Conservation (phyloP, 202 grass and related monocot genomes). For the Sporobolus alterniflorus region DNA sequence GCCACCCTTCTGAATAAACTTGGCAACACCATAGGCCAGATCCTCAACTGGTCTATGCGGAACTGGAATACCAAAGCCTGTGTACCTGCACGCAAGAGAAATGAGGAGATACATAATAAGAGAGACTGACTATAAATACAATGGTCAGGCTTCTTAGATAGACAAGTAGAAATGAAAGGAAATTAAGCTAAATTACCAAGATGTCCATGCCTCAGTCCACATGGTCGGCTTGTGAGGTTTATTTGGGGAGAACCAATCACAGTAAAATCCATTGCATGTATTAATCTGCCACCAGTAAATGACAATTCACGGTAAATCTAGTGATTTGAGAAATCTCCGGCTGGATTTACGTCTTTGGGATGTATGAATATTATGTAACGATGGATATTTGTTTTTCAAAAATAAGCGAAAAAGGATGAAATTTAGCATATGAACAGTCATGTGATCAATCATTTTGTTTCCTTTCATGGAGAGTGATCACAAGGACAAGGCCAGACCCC, state of each 20-base stretch:
- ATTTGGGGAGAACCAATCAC: slow-evolving; percentile 89
- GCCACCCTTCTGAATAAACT: slow-evolving; percentile 95
- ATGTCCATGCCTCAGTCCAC: slow-evolving; percentile 98
- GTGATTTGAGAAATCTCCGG: not conserved
- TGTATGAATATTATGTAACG: not conserved
- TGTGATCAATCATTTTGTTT: slow-evolving; percentile 26
- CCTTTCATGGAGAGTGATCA: slow-evolving; percentile 41
- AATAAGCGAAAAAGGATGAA: not conserved
- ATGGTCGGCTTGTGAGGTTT: slow-evolving; percentile 89
- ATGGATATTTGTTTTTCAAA: not conserved
- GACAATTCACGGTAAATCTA: slow-evolving; percentile 9
- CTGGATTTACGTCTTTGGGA: not conserved
- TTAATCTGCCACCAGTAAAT: slow-evolving; percentile 68
- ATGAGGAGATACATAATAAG: slow-evolving; percentile 7
- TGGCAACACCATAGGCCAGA: slow-evolving; percentile 90
- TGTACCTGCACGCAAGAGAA: slow-evolving; percentile 67
- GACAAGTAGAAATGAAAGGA: not conserved
- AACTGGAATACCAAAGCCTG: slow-evolving; percentile 89
- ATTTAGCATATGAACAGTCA: not conserved
- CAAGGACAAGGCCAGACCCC: slow-evolving; percentile 33
- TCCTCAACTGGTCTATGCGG: slow-evolving; percentile 92
- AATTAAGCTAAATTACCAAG: slow-evolving; percentile 62
- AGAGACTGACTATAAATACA: slow-evolving; percentile 19
- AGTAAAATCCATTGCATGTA: slow-evolving; percentile 97
- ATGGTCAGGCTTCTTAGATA: slow-evolving; percentile 10